Conservation (phyloP, 2,329 filamentous ascomycete species). For the Penicillium expansum region DNA sequence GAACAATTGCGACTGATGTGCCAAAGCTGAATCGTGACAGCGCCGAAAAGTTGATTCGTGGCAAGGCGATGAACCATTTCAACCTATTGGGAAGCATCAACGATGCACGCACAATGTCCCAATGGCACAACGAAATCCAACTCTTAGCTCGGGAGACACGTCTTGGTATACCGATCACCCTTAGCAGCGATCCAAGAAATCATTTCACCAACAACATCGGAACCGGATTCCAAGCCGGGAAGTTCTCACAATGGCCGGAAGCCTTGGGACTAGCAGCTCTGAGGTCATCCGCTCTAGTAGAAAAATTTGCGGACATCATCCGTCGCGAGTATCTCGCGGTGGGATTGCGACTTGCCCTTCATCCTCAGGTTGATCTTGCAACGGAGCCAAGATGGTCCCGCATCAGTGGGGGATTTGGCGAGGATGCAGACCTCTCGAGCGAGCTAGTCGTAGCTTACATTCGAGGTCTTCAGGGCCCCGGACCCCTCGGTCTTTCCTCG, state of each 20-base stretch:
- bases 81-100: background rate
- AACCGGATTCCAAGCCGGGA: background rate
- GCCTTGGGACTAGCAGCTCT: background rate
- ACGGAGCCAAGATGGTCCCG: background rate
- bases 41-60: background rate
- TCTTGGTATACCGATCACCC: background rate
- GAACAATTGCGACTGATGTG: background rate
- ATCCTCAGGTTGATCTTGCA: background rate
- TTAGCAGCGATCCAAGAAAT: background rate
- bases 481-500: background rate
- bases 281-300: background rate
- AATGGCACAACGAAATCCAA: background rate
- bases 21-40: background rate
- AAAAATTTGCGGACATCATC: background rate
- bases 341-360: background rate
- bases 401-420: background rate
- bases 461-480: background rate
- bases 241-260: background rate
- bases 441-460: background rate
- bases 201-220: background rate
- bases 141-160: background rate
- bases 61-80: background rate
- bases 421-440: background rate
- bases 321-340: background rate
- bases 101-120: background rate